These are phyloP conservation scores for Colletotrichum sp. DNA, from an alignment of 2,329 filamentous ascomycete species.

Conservation along the genomic window DNA sequence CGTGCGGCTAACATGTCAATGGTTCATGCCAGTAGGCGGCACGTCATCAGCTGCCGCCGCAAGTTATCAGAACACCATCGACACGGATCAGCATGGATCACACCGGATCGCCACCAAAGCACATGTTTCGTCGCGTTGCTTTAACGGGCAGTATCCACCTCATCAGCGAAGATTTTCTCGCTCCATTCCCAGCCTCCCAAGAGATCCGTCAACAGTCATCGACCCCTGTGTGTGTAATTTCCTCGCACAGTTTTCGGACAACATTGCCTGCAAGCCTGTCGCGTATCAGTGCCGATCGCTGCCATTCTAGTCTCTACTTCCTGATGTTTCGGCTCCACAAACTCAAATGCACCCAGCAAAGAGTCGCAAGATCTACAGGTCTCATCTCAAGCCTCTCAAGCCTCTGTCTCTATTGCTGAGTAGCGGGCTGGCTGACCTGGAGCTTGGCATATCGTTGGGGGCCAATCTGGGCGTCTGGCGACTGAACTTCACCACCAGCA, in stretches of 20 bases:
- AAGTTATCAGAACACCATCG: neutral
- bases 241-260: constrained; percentile 7
- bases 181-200: neutral
- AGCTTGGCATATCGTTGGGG: neutral
- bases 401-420: neutral
- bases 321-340: constrained; percentile 15
- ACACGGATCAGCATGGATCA: neutral
- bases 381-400: constrained; percentile 18
- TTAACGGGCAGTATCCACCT: neutral
- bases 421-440: neutral
- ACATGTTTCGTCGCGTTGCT: neutral
- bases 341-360: constrained; percentile 5
- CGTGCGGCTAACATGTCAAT: neutral
- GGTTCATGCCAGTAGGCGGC: neutral
- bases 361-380: constrained; percentile 15
- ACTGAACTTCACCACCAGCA: neutral
- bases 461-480: neutral
- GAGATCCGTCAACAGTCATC: neutral
- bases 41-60: neutral
- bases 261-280: neutral
- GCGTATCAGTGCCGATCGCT: constrained; percentile 13
- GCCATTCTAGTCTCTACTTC: neutral
- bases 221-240: constrained; percentile 11
- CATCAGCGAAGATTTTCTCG: neutral
- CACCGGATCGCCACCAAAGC: neutral